Percentiles rank a stretch among this genome's conserved stretches.
These are phyloP conservation scores for Adansonia gregorii DNA, from an alignment of 441 rosid genomes.

Conservation along the genomic window DNA sequence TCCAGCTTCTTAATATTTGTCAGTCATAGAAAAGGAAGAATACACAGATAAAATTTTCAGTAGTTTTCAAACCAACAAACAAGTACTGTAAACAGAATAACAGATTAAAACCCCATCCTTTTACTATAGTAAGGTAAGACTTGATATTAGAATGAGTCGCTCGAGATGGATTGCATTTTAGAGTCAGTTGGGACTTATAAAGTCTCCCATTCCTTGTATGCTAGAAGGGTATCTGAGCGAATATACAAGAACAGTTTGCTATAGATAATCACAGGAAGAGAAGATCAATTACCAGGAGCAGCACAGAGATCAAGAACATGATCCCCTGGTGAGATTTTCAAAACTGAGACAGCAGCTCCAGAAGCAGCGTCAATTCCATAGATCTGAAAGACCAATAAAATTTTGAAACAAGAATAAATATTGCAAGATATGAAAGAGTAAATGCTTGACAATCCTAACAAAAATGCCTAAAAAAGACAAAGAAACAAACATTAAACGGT, in stretches of 20 bases:
- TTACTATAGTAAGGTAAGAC: not conserved
- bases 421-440: slow-evolving; percentile 2
- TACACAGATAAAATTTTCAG: slow-evolving; percentile 1
- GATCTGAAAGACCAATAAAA: slow-evolving; percentile 44
- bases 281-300: slow-evolving; percentile 67
- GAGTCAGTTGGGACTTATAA: not conserved
- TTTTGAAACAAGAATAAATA: not conserved
- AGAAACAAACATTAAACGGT: not conserved
- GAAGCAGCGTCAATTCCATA: slow-evolving; percentile 95
- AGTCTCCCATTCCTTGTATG: not conserved
- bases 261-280: slow-evolving; percentile 2
- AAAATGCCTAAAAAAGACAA: not conserved
- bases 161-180: not conserved
- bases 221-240: not conserved
- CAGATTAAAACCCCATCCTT: not conserved
- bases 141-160: not conserved
- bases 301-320: slow-evolving; percentile 92
- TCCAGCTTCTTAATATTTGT: not conserved
- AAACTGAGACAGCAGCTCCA: slow-evolving; percentile 80
- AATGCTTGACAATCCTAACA: not conserved
- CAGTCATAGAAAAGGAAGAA: not conserved
- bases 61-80: not conserved
- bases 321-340: slow-evolving; percentile 72
- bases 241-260: not conserved
- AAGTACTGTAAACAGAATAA: not conserved